Evolutionary conservation across 2,329 filamentous ascomycete species (phyloP), one percentile per base, ranked within the genome.

Genomic region (Fusarium napiforme): DNA sequence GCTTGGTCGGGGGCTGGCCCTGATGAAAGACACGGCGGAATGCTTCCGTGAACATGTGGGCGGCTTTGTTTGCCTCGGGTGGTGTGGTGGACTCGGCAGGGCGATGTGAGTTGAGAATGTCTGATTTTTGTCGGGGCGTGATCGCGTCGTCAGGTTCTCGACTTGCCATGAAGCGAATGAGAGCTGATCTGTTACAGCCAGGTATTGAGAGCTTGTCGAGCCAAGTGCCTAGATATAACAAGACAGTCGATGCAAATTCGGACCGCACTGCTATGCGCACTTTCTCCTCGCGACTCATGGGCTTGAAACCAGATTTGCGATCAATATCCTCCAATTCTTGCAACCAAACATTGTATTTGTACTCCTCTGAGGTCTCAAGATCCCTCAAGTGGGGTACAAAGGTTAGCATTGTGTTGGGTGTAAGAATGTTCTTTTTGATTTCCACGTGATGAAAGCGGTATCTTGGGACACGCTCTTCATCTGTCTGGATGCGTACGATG

Each of bases 401-500:
- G 37, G 87, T 89, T 60, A 90, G 82, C 83, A 88, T 88, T 3
- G 88, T 89, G 75, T 90, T 89, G 7, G 88, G 87, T 1, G 88
- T 88, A 36, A 90, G 82, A 40, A 90, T 86, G 63, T 90, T 90
- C 77, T 87, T 89, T 76, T 83, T 84, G 58, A 90, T 89, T 75
- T 89, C 87, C 42, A 90, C 86, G 66, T 90, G 87, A 73, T 90
- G 89, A 71, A 89, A 90, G 36, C 86, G 83, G 75, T 90, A 91
- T 32, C 82, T 81, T n/a, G 89, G 89, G 14, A 89, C 88, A n/a
- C 85, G 82, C 26, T 86, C 83, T 70, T 83, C 84, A 62, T 86
- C 82, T 5, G 87, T 86, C 72, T 85, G 85, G 71, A 89, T 84
- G 72, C 84, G 81, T n/a, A 83, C 75, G 9, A 87, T 83, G 6